Percentiles rank a stretch among this genome's conserved stretches.
These are phyloP conservation scores for Scheffersomyces parashehatae DNA, from an alignment of 1,139 yeast genomes.

Conservation along the genomic window DNA sequence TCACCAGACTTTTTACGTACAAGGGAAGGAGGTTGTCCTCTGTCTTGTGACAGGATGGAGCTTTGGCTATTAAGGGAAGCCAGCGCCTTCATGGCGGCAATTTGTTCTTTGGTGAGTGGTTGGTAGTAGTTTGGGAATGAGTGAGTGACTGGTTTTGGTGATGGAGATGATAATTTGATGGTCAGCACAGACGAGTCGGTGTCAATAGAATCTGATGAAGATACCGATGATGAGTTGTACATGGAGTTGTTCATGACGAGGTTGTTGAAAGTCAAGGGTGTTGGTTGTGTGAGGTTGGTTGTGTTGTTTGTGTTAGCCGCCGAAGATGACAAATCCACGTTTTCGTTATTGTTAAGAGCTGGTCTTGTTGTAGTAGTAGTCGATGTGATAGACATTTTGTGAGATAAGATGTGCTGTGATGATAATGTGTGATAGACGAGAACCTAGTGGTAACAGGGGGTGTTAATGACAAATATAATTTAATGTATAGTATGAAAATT, in stretches of 20 bases:
- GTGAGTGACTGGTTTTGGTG: conserved; percentile 4
- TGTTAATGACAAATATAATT: too few relatives aligned
- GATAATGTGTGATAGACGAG: too few relatives aligned
- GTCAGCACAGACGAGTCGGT: conserved; percentile 7
- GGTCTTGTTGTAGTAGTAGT: too few relatives aligned
- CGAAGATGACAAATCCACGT: too few relatives aligned
- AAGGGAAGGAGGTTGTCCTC: conserved; percentile 10
- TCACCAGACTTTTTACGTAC: conserved; percentile 42
- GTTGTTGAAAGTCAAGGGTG: background rate
- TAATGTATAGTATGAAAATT: too few relatives aligned
- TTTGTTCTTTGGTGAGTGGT: background rate
- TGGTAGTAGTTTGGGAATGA: conserved; percentile 9
- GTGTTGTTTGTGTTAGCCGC: too few relatives aligned
- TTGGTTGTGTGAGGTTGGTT: too few relatives aligned
- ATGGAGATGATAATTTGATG: conserved; percentile 7
- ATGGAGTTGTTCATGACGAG: background rate
- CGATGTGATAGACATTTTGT: too few relatives aligned
- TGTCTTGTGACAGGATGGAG: background rate
- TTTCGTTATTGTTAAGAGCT: too few relatives aligned
- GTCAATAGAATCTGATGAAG: conserved; percentile 8
- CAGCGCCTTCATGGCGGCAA: conserved; percentile 1
- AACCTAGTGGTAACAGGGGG: too few relatives aligned
- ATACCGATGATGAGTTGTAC: background rate
- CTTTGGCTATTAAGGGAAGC: background rate
- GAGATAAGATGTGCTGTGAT: too few relatives aligned